phyloP scores from a whole-genome alignment of 805 yeast genomes.

The Kazachstania kunashirensis region DNA sequence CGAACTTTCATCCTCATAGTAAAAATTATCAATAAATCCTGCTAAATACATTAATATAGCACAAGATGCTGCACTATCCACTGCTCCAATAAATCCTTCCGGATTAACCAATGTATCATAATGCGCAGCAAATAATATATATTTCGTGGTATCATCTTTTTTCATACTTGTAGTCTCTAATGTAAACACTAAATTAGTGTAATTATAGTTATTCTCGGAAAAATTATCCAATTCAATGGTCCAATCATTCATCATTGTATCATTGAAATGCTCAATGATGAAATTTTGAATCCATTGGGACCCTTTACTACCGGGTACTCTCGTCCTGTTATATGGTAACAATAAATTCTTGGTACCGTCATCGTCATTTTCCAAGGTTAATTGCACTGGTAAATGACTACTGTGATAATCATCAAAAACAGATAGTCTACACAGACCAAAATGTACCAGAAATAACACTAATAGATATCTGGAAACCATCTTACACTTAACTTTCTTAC shows the following conservation, averaged over 20 bases:
- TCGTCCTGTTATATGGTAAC: slow-evolving; percentile 30
- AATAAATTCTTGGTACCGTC: slow-evolving; percentile 10
- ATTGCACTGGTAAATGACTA: slow-evolving; percentile 1
- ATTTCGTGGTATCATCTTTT: slow-evolving; percentile 14
- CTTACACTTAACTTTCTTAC: no score
- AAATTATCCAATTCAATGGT: slow-evolving; percentile 29
- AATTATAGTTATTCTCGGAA: slow-evolving; percentile 27
- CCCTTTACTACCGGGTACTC: slow-evolving; percentile 37
- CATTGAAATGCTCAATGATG: slow-evolving; percentile 28
- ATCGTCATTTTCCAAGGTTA: slow-evolving; percentile 4
- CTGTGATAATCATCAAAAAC: slow-evolving; percentile 2
- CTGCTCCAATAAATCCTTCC: slow-evolving; percentile 50
- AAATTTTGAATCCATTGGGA: slow-evolving; percentile 33
- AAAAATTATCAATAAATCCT: slow-evolving; percentile 18
- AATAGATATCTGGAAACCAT: no score
- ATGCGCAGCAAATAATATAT: slow-evolving; percentile 41
- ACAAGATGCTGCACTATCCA: slow-evolving; percentile 51
- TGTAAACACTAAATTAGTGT: slow-evolving; percentile 33
- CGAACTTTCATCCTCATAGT: slow-evolving; percentile 3
- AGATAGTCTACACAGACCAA: no score
- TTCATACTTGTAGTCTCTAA: slow-evolving; percentile 9
- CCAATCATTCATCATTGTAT: slow-evolving; percentile 21
- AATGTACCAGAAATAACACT: no score
- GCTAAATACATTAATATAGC: slow-evolving; percentile 41
- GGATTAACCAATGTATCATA: slow-evolving; percentile 42